These are phyloP conservation scores for Avena atlantica DNA, from an alignment of 176 grass and related monocot genomes.

Conservation along the genomic window DNA sequence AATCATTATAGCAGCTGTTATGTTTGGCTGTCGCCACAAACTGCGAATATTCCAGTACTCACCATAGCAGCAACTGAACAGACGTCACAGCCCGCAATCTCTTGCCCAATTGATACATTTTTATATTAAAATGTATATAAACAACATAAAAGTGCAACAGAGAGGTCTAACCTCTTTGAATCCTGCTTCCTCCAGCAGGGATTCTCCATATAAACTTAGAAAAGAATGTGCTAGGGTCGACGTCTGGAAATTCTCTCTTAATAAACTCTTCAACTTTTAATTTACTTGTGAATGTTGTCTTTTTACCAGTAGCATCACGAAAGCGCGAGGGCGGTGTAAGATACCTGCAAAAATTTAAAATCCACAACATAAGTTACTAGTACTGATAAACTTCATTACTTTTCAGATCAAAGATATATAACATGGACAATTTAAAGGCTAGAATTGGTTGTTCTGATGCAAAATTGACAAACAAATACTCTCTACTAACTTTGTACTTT, in stretches of 20 bases:
- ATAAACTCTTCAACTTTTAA: constrained; percentile 76
- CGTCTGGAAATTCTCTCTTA: constrained; percentile 66
- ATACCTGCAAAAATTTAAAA: constrained; percentile 64
- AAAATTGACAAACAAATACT: constrained; percentile 27
- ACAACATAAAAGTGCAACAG: constrained; percentile 36
- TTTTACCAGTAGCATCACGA: constrained; percentile 56
- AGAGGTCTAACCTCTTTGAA: constrained; percentile 54
- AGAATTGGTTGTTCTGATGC: constrained; percentile 19
- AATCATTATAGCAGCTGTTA: constrained; percentile 7
- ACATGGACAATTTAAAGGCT: constrained; percentile 21
- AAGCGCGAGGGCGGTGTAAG: constrained; percentile 66
- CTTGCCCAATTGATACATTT: neutral
- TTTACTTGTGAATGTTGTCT: constrained; percentile 67
- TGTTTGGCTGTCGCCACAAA: neutral
- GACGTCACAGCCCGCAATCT: constrained; percentile 23
- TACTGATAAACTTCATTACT: constrained; percentile 18
- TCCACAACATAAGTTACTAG: constrained; percentile 41
- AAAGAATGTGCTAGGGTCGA: constrained; percentile 76
- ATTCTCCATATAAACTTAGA: constrained; percentile 90
- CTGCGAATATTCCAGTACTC: neutral
- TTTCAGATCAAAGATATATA: constrained; percentile 21
- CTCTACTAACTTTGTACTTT: constrained; percentile 20
- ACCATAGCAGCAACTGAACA: constrained; percentile 32
- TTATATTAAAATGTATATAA: constrained; percentile 20
- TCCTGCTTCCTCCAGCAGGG: constrained; percentile 46